Evolutionary conservation across 805 yeast genomes (phyloP), one percentile per base, ranked within the genome.

Genomic region (Ogataea pilisensis): DNA sequence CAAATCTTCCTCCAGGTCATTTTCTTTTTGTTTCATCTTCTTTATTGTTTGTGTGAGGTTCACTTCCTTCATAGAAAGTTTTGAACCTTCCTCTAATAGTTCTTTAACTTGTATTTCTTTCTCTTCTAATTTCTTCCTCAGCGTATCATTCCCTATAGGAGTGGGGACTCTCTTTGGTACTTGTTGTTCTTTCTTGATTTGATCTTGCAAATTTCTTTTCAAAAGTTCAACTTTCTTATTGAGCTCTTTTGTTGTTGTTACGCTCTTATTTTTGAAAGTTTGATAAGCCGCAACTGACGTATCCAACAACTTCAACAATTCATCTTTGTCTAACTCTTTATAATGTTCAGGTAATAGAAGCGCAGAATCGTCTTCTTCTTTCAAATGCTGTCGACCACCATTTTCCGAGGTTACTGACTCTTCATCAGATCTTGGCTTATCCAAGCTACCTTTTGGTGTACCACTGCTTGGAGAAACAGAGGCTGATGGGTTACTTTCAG

Each of bases 51-150:
- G 85, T 49, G 76, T 79, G 38, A 80, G 70, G 49, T 75, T 77
- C 21, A 87, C 69, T 52, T 91, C 97, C 45, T 77, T 80, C 43
- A 73, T 72, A 0, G 93, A 78, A 29, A 88, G 62, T 19, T 73
- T 76, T 46, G 83, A 81, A 4, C 95, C 95, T 60, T 89, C 96
- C 40, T 75, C 78, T 55, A 85, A 56, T 22, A 90, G 64, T 42
- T 82, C 80, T 14, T 75, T 73, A 20, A 90, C 78, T 24, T 78
- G 75, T 11, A 68, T 72, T 38, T 89, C 86, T 66, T 67, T 82
- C 51, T 61, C 76, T 53, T 47, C 63, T 35, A 60, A 60, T 41
- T 61, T 71, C 47, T 50, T 66, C 46, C 42, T 51, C 41, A 55
- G 48, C 5, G 42, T 57, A 44, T 32, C 46, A 28, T 18, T 37